phyloP scores from a whole-genome alignment of 345 rosid species.

The Conringia planisiliqua region DNA sequence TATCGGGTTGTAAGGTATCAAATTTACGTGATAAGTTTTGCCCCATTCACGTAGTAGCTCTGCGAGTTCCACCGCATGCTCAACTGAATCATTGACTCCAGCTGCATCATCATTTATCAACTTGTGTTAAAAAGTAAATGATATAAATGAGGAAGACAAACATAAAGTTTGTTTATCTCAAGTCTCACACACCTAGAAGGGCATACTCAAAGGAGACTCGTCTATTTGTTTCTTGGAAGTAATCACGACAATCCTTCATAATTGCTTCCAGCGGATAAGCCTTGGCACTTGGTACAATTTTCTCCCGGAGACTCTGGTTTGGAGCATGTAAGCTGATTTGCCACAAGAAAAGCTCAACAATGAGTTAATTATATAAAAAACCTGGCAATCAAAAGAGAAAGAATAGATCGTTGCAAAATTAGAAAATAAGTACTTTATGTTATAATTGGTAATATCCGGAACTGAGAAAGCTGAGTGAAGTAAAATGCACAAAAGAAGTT shows the following conservation, averaged over 20 bases:
- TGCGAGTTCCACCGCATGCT: conserved; percentile 80
- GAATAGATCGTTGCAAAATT: background rate
- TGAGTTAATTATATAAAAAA: background rate
- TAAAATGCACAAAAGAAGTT: background rate
- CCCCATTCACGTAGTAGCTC: conserved; percentile 84
- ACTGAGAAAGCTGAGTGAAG: background rate
- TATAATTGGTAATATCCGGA: background rate
- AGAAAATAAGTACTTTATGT: background rate
- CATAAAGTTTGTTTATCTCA: background rate
- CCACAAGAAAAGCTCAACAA: conserved; percentile 10
- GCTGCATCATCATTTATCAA: conserved; percentile 48
- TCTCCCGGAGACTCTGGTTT: conserved; percentile 81
- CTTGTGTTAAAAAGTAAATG: background rate
- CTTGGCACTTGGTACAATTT: conserved; percentile 94
- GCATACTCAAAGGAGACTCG: conserved; percentile 92
- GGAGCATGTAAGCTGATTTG: conserved; percentile 83
- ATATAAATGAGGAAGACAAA: background rate
- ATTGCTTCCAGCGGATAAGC: conserved; percentile 87
- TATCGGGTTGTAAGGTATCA: conserved; percentile 91
- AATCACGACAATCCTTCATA: conserved; percentile 88
- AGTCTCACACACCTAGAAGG: conserved; percentile 62
- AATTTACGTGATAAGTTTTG: conserved; percentile 72
- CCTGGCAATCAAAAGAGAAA: background rate
- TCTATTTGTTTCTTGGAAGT: conserved; percentile 72
- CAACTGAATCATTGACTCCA: conserved; percentile 80